Evolutionary conservation across 179 eudicot genomes (phyloP), one percentile per base, ranked within the genome.

Genomic region (Beta macrorhiza): DNA sequence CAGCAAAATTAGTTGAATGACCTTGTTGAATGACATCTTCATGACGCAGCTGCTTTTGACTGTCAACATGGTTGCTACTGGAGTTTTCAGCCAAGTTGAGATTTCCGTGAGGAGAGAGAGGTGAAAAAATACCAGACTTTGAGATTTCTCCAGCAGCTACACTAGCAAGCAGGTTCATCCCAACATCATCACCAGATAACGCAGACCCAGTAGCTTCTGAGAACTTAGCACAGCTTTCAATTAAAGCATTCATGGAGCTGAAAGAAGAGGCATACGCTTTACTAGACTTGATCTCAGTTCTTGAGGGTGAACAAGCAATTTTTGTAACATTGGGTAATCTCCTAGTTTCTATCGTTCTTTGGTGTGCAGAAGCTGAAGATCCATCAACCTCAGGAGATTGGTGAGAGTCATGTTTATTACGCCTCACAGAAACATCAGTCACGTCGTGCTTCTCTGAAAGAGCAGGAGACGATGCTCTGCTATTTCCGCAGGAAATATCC

Each of bases 121-220:
- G 89, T 20, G 88, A 83, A 65, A 59, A 67, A 64, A 73, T 51
- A 58, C 53, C 78, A 82, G 84, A 80, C 32, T 69, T 81, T 2
- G 82, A 82, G 17, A 83, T 85, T 81, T 87, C 91, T 14, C 89
- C 85, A 73, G 86, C 82, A 79, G 91, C 91, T 37, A 88, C 91
- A 85, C 87, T 88, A 72, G 91, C 91, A 81, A 88, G 91, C 51
- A 88, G 75, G 83, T 87, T 83, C 85, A 88, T 85, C 72, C 91
- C 91, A 67, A 77, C 81, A 72, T 85, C 89, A 79, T 87, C 91
- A 14, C 88, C 88, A 56, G 77, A 78, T 8, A 83, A 83, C 45
- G 81, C 63, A 56, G 88, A 25, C 17, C 76, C 72, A 79, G 59
- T 78, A 67, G 84, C 88, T 79, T 84, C 91, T 25, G 87, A 85